phyloP scores from a whole-genome alignment of 345 rosid species.

The Acer yangbiense region DNA sequence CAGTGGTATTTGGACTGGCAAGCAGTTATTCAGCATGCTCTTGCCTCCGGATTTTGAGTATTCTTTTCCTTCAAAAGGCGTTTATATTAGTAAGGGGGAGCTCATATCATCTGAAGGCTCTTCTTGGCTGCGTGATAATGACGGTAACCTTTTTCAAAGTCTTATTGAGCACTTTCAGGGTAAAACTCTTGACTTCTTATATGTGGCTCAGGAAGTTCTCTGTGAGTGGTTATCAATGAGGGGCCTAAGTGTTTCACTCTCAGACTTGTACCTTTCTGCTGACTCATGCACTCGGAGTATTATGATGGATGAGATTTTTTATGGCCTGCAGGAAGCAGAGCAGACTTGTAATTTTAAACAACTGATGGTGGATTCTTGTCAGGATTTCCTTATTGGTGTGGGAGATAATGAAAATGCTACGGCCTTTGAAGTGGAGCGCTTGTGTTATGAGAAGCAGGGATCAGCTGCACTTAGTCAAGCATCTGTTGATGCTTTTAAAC shows the following conservation, averaged over 20 bases:
- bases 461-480: slow-evolving; percentile 73
- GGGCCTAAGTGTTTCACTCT: slow-evolving; percentile 81
- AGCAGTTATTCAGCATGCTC: slow-evolving; percentile 80
- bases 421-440: slow-evolving; percentile 39
- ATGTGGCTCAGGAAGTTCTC: slow-evolving; percentile 75
- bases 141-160: slow-evolving; percentile 70
- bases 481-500: slow-evolving; percentile 76
- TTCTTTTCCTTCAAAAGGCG: slow-evolving; percentile 42
- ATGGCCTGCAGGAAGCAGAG: slow-evolving; percentile 70
- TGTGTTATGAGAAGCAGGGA: slow-evolving; percentile 72
- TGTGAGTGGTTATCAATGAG: slow-evolving; percentile 83
- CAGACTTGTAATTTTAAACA: slow-evolving; percentile 62
- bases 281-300: slow-evolving; percentile 50
- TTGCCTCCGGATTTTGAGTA: slow-evolving; percentile 70
- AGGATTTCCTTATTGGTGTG: slow-evolving; percentile 53
- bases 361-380: slow-evolving; percentile 68
- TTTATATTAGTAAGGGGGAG: slow-evolving; percentile 60
- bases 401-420: slow-evolving; percentile 39
- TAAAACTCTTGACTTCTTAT: slow-evolving; percentile 61
- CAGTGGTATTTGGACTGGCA: slow-evolving; percentile 72
- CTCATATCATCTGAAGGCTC: slow-evolving; percentile 66
- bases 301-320: slow-evolving; percentile 66
- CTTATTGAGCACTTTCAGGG: slow-evolving; percentile 48
- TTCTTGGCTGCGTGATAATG: slow-evolving; percentile 72
- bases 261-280: slow-evolving; percentile 68